These are phyloP conservation scores for Cucurbitaria berberidis DNA, from an alignment of 2,329 filamentous ascomycete genomes.

Conservation along the genomic window DNA sequence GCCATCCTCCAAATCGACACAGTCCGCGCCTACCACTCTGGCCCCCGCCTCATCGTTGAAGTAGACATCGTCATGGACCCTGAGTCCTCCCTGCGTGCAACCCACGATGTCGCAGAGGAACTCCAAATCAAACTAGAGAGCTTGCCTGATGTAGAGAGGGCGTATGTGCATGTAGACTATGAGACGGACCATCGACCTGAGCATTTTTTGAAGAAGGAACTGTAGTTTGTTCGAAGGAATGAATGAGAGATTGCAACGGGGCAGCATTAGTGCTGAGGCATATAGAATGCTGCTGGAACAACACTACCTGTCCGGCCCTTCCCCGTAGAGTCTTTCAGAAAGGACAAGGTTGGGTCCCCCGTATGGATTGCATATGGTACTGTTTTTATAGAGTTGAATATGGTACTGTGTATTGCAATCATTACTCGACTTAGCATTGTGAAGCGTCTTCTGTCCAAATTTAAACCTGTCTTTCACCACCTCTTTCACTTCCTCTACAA, in stretches of 20 bases:
- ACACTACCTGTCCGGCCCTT: no score
- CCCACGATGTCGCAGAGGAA: constrained; percentile 92
- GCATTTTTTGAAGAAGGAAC: constrained; percentile 71
- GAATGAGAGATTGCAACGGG: not conserved
- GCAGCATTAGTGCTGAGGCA: no score
- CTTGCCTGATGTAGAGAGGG: constrained; percentile 87
- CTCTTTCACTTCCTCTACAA: no score
- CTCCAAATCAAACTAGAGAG: constrained; percentile 94
- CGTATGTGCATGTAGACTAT: constrained; percentile 97
- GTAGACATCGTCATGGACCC: constrained; percentile 91
- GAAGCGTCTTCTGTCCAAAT: no score
- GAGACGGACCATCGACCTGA: constrained; percentile 96
- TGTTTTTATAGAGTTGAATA: no score
- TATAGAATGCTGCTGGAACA: not conserved
- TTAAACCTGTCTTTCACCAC: no score
- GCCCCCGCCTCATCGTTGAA: constrained; percentile 88
- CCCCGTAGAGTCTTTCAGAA: no score
- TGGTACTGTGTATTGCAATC: no score
- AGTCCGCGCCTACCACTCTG: constrained; percentile 90
- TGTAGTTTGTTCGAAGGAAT: constrained; percentile 55
- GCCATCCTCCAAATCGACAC: constrained; percentile 86
- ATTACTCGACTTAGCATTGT: no score
- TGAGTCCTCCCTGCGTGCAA: constrained; percentile 71
- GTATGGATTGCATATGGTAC: no score
- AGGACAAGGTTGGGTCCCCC: no score